phyloP scores from a whole-genome alignment of 768 basidiomycete species.

The Gloeopeniophorella convolvens region DNA sequence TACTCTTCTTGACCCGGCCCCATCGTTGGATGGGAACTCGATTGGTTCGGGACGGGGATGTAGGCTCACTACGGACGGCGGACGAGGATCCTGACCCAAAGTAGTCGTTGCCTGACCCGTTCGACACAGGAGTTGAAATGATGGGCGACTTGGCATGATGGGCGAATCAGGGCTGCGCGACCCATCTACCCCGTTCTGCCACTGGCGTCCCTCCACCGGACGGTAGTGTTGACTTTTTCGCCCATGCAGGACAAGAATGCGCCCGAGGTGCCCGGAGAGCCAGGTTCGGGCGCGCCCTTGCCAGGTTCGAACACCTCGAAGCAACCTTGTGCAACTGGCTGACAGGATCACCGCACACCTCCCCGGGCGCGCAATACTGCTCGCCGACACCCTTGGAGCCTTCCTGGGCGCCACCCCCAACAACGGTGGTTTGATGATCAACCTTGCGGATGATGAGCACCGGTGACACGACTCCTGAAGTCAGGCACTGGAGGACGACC shows the following conservation, averaged over 20 bases:
- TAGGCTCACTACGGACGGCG: constrained; percentile 57
- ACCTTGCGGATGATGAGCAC: constrained; percentile 92
- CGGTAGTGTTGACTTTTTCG: constrained; percentile 91
- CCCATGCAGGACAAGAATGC: constrained; percentile 89
- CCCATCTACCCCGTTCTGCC: constrained; percentile 33
- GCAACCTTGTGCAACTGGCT: constrained; percentile 95
- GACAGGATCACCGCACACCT: constrained; percentile 90
- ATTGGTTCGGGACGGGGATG: constrained; percentile 45
- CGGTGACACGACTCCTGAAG: constrained; percentile 90
- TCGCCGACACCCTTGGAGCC: constrained; percentile 81
- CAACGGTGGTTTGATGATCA: constrained; percentile 82
- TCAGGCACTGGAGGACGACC: constrained; percentile 89
- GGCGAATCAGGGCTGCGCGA: constrained; percentile 41
- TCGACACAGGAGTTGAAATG: constrained; percentile 52
- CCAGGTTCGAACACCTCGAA: constrained; percentile 80
- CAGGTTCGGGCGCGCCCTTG: constrained; percentile 65
- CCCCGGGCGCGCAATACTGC: constrained; percentile 75
- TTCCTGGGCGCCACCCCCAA: constrained; percentile 87
- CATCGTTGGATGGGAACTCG: constrained; percentile 74
- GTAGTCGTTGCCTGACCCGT: constrained; percentile 50
- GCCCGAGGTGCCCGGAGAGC: constrained; percentile 71
- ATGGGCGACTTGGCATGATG: constrained; percentile 65
- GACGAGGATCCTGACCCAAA: constrained; percentile 40
- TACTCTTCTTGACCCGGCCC: constrained; percentile 78
- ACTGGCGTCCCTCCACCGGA: constrained; percentile 74